Evolutionary conservation across 2,329 filamentous ascomycete genomes (phyloP), one percentile per base, ranked within the genome.

Genomic region (Pseudohalonectria lignicola): DNA sequence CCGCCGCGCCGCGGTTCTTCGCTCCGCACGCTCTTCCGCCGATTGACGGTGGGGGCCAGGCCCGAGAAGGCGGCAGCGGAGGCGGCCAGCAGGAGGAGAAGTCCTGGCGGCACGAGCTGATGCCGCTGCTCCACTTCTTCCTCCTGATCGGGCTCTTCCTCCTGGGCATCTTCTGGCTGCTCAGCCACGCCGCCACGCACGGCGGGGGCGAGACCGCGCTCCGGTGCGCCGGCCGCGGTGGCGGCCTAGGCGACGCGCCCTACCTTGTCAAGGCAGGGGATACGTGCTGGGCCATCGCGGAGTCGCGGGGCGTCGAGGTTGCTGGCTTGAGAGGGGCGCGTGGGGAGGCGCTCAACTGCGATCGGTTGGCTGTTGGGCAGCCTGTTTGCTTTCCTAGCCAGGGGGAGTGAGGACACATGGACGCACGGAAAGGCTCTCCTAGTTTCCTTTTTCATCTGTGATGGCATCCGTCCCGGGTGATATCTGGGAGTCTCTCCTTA

Each of bases 61-160:
- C n/a, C n/a, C n/a, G n/a, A n/a, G n/a, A n/a, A n/a, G n/a, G n/a
- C n/a, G 17, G 15, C 21, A 10, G 12, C 33, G 31, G 11, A n/a
- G 28, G 18, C 31, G 32, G 28, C 34, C 18, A 29, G 18, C 33
- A 28, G 7, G 57, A 26, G 23, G 12, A 51, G 29, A 54, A 56
- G 23, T 67, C 71, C 5, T 69, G 71, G 64, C 62, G 72, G 21
- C 61, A 63, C 25, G 66, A 71, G 42, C 57, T 71, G 56, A 64
- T 62, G 57, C 68, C 68, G n/a, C 56, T 77, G 45, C 59, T 77
- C 48, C 75, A 75, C 49, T 77, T 76, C 53, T 71, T 69, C 39
- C 53, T 76, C 43, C 52, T 77, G 26, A 60, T 74, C 38, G 57
- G 70, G 4, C 47, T 74, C 13, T 68, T 64, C 42, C 52, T 77